These are phyloP conservation scores for Xylariaceae sp. DNA, from an alignment of 2,329 filamentous ascomycete species.

Conservation along the genomic window DNA sequence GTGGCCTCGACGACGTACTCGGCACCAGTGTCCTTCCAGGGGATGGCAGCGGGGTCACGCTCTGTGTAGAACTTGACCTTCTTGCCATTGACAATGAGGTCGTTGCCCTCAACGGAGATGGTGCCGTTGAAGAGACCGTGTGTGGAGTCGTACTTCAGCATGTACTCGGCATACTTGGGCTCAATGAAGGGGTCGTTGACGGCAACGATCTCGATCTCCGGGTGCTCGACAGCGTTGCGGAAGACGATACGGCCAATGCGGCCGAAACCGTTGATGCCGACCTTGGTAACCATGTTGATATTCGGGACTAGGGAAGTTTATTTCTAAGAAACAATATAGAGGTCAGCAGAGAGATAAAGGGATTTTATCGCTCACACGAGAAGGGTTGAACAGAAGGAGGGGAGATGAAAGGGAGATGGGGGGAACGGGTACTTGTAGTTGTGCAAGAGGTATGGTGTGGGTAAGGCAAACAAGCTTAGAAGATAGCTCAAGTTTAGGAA, in stretches of 20 bases:
- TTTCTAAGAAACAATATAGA: conserved; percentile 6
- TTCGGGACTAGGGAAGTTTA: conserved; percentile 8
- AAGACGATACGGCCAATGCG: conserved; percentile 99
- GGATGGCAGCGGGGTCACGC: conserved; percentile 83
- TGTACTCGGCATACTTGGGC: conserved; percentile 95
- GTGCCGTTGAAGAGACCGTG: conserved; percentile 96
- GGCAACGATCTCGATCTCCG: conserved; percentile 85
- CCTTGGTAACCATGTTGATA: conserved; percentile 57
- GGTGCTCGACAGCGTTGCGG: conserved; percentile 91
- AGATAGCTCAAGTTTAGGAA: no score
- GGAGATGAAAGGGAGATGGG: no score
- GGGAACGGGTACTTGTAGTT: no score
- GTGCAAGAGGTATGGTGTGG: no score
- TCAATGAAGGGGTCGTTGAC: conserved; percentile 99
- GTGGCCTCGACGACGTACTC: conserved; percentile 97
- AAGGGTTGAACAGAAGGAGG: conserved; percentile 1
- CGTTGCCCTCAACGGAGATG: conserved; percentile 63
- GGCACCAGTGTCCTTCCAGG: conserved; percentile 81
- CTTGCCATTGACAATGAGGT: conserved; percentile 90
- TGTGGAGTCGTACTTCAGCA: conserved; percentile 99
- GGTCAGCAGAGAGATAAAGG: conserved; percentile 9
- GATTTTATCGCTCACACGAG: no score
- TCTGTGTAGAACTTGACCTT: conserved; percentile 90
- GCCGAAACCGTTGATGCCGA: conserved; percentile 99
- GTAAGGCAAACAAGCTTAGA: no score